Evolutionary conservation across 129 eudicot genomes (phyloP), one percentile per base, ranked within the genome.

Genomic region (Rutidosis leptorrhynchoides): DNA sequence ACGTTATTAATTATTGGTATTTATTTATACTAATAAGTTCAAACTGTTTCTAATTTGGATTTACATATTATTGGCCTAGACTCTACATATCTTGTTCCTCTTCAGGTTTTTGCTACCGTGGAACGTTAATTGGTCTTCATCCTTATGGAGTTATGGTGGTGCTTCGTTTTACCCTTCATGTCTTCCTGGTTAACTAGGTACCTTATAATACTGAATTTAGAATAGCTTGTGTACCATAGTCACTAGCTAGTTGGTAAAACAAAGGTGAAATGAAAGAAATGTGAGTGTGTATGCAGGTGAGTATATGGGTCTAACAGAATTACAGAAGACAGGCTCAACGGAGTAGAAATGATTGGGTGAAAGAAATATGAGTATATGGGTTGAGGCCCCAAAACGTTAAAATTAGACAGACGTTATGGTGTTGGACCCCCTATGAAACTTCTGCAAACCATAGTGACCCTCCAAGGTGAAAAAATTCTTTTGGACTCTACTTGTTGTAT

Each of bases 111-210:
- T 78, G 95, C 95, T 37, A 90, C 84, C 48, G 92, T n/a, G 97
- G 87, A 80, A 82, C 91, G 26, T 64, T 90, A 73, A 84, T 90
- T 61, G 97, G 97, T 65, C 79, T 75, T 72, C 95, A 90, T 82
- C 90, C 97, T 24, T 95, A 90, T 74, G 97, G 87, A 64, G 95
- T 24, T 95, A 90, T 74, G 97, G 87, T 68, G 95, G 84, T 7
- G 97, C 97, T 66, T 90, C 97, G 17, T 86, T 80, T 77, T 65
- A 80, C 78, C 89, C 86, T 35, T 80, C 95, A 23, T 91, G 42
- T 82, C 85, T 90, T 30, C 90, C 97, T 62, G 95, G 91, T 37
- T 57, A 71, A 72, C 53, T 86, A 71, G 97, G 97, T 86, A 74
- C 19, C 32, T 40, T 64, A 19, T 57, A 75, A 21, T 53, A 2